Evolutionary conservation across 768 basidiomycete species (phyloP).

Genomic region (Tubosaeta sp.): DNA sequence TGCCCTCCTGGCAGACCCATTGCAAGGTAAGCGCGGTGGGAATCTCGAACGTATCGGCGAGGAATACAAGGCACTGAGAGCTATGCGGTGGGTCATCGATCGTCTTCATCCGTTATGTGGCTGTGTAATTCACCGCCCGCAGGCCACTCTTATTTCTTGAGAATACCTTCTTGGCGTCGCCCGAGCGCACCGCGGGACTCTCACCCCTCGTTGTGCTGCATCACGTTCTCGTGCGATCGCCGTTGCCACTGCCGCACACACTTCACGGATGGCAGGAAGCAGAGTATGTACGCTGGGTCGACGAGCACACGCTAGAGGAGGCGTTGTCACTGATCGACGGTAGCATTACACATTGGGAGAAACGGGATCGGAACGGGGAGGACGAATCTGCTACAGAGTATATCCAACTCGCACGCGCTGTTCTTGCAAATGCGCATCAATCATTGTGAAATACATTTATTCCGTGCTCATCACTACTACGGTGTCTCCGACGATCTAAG

Average conservation of each 20-base stretch:
- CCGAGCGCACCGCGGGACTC: slow-evolving; percentile 68
- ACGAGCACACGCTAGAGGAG: slow-evolving; percentile 83
- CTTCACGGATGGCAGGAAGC: slow-evolving; percentile 92
- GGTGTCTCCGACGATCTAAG: neutral
- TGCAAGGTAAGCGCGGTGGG: slow-evolving; percentile 55
- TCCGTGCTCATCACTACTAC: neutral
- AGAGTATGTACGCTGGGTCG: slow-evolving; percentile 95
- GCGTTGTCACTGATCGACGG: slow-evolving; percentile 77
- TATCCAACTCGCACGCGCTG: slow-evolving; percentile 60
- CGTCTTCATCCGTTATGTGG: neutral
- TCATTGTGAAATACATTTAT: slow-evolving; percentile 5
- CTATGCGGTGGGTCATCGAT: slow-evolving; percentile 82
- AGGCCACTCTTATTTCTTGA: slow-evolving; percentile 91
- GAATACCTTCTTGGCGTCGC: slow-evolving; percentile 60
- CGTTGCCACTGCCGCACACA: slow-evolving; percentile 80
- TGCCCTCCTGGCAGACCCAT: slow-evolving; percentile 63
- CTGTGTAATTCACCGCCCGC: neutral
- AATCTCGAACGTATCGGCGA: slow-evolving; percentile 76
- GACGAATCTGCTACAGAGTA: slow-evolving; percentile 56
- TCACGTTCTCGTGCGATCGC: slow-evolving; percentile 86
- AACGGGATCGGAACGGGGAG: slow-evolving; percentile 54
- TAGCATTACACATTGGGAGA: slow-evolving; percentile 76
- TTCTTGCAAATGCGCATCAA: slow-evolving; percentile 45
- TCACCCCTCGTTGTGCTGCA: slow-evolving; percentile 87
- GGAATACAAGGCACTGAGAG: slow-evolving; percentile 81